Conservation (phyloP, 805 yeast species). For the Clavispora santaluciae region DNA sequence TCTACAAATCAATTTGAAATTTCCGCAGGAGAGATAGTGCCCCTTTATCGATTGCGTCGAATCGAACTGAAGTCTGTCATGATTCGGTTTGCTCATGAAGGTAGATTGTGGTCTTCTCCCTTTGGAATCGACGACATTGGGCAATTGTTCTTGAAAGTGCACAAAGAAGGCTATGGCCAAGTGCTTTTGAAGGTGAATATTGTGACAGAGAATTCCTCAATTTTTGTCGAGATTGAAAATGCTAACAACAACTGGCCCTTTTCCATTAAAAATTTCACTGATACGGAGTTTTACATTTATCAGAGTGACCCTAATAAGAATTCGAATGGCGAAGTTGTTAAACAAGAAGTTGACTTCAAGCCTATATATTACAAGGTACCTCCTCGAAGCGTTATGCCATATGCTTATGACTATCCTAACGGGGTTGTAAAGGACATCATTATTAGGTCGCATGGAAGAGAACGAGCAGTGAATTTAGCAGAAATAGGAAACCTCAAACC, state of each 20-base stretch:
- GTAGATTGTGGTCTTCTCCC: conserved; percentile 80
- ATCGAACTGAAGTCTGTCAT: conserved; percentile 54
- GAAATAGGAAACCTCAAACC: conserved; percentile 92
- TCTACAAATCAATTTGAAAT: conserved; percentile 48
- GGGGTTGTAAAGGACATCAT: conserved; percentile 79
- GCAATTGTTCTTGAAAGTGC: conserved; percentile 65
- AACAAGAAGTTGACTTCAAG: conserved; percentile 52
- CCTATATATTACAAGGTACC: conserved; percentile 83
- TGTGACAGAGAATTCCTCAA: conserved; percentile 71
- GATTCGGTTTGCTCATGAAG: conserved; percentile 52
- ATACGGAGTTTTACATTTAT: conserved; percentile 77
- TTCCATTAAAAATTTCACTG: conserved; percentile 85
- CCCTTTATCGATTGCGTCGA: conserved; percentile 62
- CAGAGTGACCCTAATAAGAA: conserved; percentile 75
- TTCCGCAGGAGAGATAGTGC: conserved; percentile 43
- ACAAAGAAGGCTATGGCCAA: conserved; percentile 61
- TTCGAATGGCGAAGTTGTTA: conserved; percentile 54
- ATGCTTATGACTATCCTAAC: conserved; percentile 96
- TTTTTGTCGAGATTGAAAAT: conserved; percentile 69
- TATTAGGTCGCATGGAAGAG: conserved; percentile 65
- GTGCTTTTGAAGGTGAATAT: conserved; percentile 67
- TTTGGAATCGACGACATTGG: conserved; percentile 84
- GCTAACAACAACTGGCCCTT: conserved; percentile 88
- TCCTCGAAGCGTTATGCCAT: conserved; percentile 91
- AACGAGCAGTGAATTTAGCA: conserved; percentile 76